Evolutionary conservation across 31 red algal genomes (phyloP).

Genomic region (Odonthalia washingtoniensis): DNA sequence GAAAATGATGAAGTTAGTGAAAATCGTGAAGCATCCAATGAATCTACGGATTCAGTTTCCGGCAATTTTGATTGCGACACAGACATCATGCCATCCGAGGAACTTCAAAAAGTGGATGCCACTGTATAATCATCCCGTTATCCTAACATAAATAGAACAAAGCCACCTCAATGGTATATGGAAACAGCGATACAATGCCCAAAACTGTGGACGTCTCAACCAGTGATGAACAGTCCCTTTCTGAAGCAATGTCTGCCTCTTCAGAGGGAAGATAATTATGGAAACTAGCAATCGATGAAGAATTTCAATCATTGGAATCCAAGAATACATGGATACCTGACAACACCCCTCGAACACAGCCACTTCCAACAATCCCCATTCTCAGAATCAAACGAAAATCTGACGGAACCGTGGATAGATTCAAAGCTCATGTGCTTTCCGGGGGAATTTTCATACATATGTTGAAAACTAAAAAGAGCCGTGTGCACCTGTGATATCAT

Average conservation of each 20-base stretch:
- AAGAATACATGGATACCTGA: constrained; percentile 1
- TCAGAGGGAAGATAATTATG: neutral
- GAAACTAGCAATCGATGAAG: constrained; percentile 23
- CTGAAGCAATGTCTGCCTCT: constrained; percentile 33
- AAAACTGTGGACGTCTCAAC: constrained; percentile 3
- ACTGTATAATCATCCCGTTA: constrained; percentile 2
- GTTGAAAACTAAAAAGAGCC: neutral
- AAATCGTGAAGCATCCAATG: no score
- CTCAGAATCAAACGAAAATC: constrained; percentile 20
- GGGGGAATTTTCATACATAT: neutral
- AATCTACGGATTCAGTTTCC: no score
- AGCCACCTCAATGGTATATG: constrained; percentile 8
- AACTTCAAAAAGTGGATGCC: no score
- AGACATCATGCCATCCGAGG: no score
- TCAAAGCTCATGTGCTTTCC: constrained; percentile 23
- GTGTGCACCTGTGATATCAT: neutral
- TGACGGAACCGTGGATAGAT: constrained; percentile 12
- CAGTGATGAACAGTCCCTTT: constrained; percentile 36
- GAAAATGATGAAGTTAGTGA: no score
- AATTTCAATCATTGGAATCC: constrained; percentile 10
- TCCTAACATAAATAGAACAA: neutral
- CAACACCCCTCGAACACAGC: constrained; percentile 8
- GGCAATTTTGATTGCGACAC: no score
- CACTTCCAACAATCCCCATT: constrained; percentile 38
- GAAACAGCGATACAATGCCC: neutral